Conservation (phyloP, 441 rosid species). For the Gossypium trilobum region DNA sequence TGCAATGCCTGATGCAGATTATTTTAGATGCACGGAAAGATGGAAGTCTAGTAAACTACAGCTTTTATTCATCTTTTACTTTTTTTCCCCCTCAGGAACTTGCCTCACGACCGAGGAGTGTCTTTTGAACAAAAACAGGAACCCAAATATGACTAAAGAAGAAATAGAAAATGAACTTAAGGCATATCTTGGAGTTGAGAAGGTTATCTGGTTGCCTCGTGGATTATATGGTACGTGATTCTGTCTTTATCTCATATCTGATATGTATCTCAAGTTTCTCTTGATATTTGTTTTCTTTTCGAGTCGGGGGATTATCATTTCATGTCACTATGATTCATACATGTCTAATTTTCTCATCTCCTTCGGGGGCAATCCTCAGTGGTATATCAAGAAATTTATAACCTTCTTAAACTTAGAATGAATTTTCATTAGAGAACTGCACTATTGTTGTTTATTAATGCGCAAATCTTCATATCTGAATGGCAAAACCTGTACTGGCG, state of each 20-base stretch:
- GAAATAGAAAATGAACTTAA: constrained; percentile 69
- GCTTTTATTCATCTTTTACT: constrained; percentile 7
- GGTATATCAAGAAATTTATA: neutral
- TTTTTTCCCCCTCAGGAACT: constrained; percentile 45
- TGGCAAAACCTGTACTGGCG: neutral
- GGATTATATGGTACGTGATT: constrained; percentile 58
- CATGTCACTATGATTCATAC: neutral
- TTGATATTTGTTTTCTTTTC: neutral
- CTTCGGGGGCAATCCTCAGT: neutral
- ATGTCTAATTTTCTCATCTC: neutral
- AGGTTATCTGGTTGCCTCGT: constrained; percentile 73
- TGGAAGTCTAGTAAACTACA: neutral
- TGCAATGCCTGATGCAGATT: neutral
- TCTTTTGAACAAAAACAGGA: constrained; percentile 75
- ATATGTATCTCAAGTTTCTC: neutral
- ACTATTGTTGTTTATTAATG: constrained; percentile 1
- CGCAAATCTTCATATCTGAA: neutral
- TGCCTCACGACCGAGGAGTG: constrained; percentile 90
- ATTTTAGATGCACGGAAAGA: neutral
- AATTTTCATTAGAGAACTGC: neutral
- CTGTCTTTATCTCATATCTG: neutral
- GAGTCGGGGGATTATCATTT: neutral
- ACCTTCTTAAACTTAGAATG: neutral
- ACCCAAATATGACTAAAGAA: constrained; percentile 61
- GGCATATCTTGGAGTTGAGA: constrained; percentile 59